Evolutionary conservation across 169 alveolate genomes (phyloP).

Genomic region (Cryptosporidium ubiquitum): DNA sequence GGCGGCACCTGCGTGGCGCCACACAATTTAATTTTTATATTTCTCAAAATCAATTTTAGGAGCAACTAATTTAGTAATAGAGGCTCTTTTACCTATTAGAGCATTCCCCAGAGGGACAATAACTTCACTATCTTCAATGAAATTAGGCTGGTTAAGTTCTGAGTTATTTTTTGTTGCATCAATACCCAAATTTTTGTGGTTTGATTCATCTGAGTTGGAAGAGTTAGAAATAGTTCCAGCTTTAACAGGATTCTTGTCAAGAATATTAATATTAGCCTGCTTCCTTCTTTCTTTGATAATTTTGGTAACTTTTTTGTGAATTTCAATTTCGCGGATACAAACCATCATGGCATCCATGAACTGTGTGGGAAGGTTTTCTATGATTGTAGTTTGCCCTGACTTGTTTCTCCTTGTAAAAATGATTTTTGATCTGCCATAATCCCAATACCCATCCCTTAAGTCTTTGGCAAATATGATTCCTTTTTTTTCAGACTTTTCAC

Average conservation of each 20-base stretch:
- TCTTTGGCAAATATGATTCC: constrained; percentile 71
- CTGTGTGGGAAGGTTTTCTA: constrained; percentile 61
- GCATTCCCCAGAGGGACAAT: constrained; percentile 37
- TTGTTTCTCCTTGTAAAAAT: constrained; percentile 62
- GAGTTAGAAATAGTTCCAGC: not conserved
- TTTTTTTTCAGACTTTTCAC: constrained; percentile 66
- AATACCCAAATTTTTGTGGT: no score
- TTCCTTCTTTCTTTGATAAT: constrained; percentile 23
- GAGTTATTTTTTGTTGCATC: not conserved
- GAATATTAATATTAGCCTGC: not conserved
- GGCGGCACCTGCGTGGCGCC: constrained; percentile 10
- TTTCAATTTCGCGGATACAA: constrained; percentile 67
- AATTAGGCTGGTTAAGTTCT: not conserved
- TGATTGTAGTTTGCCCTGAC: constrained; percentile 61
- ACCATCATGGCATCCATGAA: constrained; percentile 73
- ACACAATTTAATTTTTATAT: not conserved
- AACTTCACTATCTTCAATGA: constrained; percentile 1
- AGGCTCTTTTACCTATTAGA: constrained; percentile 49
- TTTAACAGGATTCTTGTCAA: not conserved
- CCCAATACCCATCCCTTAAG: constrained; percentile 70
- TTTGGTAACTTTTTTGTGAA: constrained; percentile 51
- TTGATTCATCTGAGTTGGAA: not conserved
- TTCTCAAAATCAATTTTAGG: constrained; percentile 38
- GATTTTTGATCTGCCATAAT: constrained; percentile 51
- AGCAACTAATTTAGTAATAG: constrained; percentile 53